Evolutionary conservation across 2,329 filamentous ascomycete genomes (phyloP), one percentile per base, ranked within the genome.

Genomic region (Colletotrichum trifolii): DNA sequence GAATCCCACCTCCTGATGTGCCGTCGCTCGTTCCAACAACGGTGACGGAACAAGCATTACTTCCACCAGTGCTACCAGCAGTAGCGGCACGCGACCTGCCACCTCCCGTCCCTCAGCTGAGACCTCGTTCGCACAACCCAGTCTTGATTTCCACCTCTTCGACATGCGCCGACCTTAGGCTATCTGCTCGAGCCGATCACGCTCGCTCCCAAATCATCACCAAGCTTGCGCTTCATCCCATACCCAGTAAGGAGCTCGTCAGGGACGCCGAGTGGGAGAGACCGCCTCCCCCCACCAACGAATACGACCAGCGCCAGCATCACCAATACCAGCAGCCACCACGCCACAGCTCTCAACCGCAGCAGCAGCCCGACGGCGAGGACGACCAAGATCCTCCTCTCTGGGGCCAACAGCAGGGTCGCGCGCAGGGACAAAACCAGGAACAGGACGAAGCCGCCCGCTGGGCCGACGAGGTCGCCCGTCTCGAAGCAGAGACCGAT

Each of bases 401-500:
- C 25, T 25, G 25, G 4, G 4, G 25, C 25, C 25, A 25, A 25
- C 25, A 25, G 25, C 25, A 25, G 25, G 25, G 25, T 25, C 25
- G 25, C 25, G 25, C 25, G 60, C 46, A 50, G 25, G 35, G 64
- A 68, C 25, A 25, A 25, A 25, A 25, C 47, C 48, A 60, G 45
- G 64, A 69, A 56, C 69, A 71, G 36, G 67, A 73, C 54, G 72
- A 73, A 52, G 68, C 70, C 45, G 72, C 75, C 43, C 73, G 69
- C 52, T 75, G 75, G 71, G 76, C 75, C 13, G 73, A 77, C 67
- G 78, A 80, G 67, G 71, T 73, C 49, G 79, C 80, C 60, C 81
- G 78, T 60, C 76, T 80, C 57, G 79, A 84, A 64, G 79, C 77
- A 42, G 83, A 85, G 69, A 82, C 79, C 39, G 78, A 84, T 69